Conservation (phyloP, 192 early-diverging fungal genomes). For the Jimgerdemannia flammicorona region DNA sequence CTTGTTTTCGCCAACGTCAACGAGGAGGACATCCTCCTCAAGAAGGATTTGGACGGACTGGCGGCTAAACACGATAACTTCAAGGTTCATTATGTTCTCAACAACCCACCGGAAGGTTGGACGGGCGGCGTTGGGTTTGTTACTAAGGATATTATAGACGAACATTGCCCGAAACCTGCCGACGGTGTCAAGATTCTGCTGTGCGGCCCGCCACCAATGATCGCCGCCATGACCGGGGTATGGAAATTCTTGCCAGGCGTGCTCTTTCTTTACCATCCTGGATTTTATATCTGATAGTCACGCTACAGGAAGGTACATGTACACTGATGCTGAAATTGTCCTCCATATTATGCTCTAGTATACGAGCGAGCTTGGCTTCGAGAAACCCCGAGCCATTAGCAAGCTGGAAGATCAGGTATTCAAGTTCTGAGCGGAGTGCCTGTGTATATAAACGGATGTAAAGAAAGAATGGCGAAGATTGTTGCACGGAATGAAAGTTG, state of each 20-base stretch:
- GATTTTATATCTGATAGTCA: background rate
- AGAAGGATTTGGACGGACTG: slow-evolving; percentile 77
- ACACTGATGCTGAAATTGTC: background rate
- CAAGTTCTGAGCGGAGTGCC: slow-evolving; percentile 64
- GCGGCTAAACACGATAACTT: slow-evolving; percentile 69
- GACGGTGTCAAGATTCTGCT: slow-evolving; percentile 82
- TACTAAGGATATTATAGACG: slow-evolving; percentile 74
- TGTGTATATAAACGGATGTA: too few relatives aligned
- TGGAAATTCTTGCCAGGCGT: background rate
- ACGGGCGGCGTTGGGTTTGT: slow-evolving; percentile 85
- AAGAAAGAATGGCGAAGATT: too few relatives aligned
- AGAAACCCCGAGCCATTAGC: slow-evolving; percentile 70
- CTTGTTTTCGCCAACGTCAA: slow-evolving; percentile 94
- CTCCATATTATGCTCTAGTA: slow-evolving; percentile 5
- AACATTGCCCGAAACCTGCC: slow-evolving; percentile 69
- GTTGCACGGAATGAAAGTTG: too few relatives aligned
- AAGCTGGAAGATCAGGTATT: slow-evolving; percentile 85
- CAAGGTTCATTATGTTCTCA: slow-evolving; percentile 78
- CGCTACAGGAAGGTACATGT: background rate
- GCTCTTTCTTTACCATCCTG: background rate
- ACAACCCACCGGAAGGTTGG: slow-evolving; percentile 78
- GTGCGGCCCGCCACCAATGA: slow-evolving; percentile 91
- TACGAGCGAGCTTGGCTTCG: slow-evolving; percentile 74
- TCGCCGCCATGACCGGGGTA: slow-evolving; percentile 72
- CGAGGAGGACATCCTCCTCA: slow-evolving; percentile 84